Base-by-base conservation (phyloP, 257 asterid species). In the Handroanthus guayacan region DNA sequence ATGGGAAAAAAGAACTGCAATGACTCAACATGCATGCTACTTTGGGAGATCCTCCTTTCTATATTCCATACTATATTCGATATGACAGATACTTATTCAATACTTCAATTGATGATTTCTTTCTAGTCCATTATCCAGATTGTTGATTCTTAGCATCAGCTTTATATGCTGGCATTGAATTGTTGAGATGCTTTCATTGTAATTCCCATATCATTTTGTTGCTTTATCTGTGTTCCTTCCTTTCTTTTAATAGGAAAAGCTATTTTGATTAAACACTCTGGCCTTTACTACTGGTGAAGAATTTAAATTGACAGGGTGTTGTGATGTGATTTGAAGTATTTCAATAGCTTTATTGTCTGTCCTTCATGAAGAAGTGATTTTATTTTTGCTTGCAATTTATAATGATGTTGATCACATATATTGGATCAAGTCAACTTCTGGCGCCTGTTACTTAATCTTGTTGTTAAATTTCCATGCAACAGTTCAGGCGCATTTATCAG, bases 401-500 rank as follows among this genome's bases (percentile, higher is more conserved):
- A 57, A 45, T 16, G 31, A 39, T 47, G 52, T 13, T 57, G 67
- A 77, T 58, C 17, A 63, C 41, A 43, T 62, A 2, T 31, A 58
- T 16, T 25, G 52, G 57, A 25, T 36, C 31, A 25, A 17, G 36
- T 43, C 18, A 38, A 39, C n/a, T 67, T 16, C 43, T 47, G 57
- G 18, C 34, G 54, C 20, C 16, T 58, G 16, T 62, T 25, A 20
- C 58, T 43, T 62, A 57, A 74, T 39, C 10, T 75, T 39, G 54
- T 43, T 51, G 1, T 62, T 62, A 51, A 54, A 50, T 77, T 69
- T 66, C 48, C 55, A 14, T 52, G 38, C 56, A 52, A 68, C 82
- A 93, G 98, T 77, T 93, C 98, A 50, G 98, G 96, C 69, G 85
- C 85, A 72, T 93, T 91, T 77, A 36, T 93, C 14, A 86, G 90